These are phyloP conservation scores for Pythium scleroteichum DNA, from an alignment of 352 stramenopile genomes.

Conservation along the genomic window DNA sequence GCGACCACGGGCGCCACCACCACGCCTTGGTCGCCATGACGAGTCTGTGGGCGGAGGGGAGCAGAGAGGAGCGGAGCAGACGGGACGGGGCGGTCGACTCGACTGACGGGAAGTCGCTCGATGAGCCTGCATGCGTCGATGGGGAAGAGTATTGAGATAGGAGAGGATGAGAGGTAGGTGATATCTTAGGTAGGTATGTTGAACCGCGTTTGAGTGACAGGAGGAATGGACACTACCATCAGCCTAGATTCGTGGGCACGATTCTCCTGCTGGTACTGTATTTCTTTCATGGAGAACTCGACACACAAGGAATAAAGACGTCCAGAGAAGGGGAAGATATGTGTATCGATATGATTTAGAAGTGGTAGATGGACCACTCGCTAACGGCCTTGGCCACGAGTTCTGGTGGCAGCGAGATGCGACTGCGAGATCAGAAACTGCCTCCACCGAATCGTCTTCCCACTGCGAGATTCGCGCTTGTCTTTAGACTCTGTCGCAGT, in stretches of 20 bases:
- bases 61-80: constrained; percentile 2
- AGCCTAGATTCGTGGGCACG: no score
- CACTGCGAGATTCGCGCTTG: background rate
- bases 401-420: background rate
- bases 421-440: constrained; percentile 16
- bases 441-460: constrained; percentile 12
- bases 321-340: no score
- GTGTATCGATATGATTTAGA: no score
- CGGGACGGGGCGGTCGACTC: background rate
- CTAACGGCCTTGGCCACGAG: no score
- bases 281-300: no score
- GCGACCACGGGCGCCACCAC: constrained; percentile 9
- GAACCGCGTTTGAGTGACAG: no score
- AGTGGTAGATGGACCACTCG: no score
- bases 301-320: no score
- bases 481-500: background rate
- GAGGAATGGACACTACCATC: no score
- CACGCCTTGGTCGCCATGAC: constrained; percentile 2
- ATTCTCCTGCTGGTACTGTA: no score
- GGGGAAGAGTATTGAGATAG: constrained; percentile 5
- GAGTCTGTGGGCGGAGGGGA: background rate
- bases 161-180: no score
- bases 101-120: background rate
- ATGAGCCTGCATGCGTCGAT: constrained; percentile 17
- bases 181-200: no score